Evolutionary conservation across 768 basidiomycete species (phyloP).

Genomic region (Auricularia cornea): DNA sequence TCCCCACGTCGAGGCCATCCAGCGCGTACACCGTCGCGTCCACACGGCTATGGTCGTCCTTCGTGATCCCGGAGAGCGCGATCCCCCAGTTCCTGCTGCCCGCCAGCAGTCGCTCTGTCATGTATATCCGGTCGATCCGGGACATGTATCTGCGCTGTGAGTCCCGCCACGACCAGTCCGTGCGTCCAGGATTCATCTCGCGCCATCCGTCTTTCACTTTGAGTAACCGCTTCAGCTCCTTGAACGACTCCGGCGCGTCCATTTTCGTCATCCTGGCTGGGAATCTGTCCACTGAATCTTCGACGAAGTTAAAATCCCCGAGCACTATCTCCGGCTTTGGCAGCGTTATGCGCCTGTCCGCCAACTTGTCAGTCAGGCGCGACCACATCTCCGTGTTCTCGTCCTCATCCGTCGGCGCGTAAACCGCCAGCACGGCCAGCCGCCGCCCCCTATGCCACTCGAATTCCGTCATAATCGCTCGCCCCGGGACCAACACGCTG

Average conservation of each 20-base stretch:
- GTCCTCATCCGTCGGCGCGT: not conserved
- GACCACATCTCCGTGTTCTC: not conserved
- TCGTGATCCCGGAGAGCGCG: not conserved
- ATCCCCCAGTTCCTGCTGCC: not conserved
- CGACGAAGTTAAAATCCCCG: slow-evolving; percentile 15
- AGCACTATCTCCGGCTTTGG: slow-evolving; percentile 10
- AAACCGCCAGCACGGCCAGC: not conserved
- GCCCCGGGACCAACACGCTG: not conserved
- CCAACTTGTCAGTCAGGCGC: not conserved
- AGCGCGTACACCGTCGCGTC: not conserved
- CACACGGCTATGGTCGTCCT: not conserved
- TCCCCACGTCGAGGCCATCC: not conserved
- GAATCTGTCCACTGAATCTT: slow-evolving; percentile 12
- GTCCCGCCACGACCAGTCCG: not conserved
- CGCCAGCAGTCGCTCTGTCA: not conserved
- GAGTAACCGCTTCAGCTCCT: not conserved
- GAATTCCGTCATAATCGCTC: not conserved
- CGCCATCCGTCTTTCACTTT: not conserved
- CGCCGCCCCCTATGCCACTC: not conserved
- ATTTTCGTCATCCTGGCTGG: not conserved
- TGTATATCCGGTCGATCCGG: not conserved
- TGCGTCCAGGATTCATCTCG: not conserved
- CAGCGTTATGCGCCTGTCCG: not conserved
- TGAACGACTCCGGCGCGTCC: not conserved
- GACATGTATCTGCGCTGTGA: not conserved